phyloP scores from a whole-genome alignment of 2,329 filamentous ascomycete genomes.

The Xylaria sp. region DNA sequence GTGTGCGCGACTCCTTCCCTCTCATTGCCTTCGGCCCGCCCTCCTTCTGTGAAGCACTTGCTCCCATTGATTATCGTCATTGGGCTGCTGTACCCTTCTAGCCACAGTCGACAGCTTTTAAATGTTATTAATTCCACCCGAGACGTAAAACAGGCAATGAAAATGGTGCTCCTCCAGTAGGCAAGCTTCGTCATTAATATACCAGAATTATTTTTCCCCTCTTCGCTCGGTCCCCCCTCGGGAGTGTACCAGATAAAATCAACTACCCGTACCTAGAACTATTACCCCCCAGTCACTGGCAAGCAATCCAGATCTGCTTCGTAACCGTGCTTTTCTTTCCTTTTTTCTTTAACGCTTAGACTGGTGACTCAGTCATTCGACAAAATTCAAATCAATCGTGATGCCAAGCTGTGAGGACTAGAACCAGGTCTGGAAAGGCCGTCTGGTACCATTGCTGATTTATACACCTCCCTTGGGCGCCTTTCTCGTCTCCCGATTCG shows the following conservation, averaged over 20 bases:
- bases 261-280: slow-evolving; percentile 11
- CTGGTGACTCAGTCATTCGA: slow-evolving; percentile 23
- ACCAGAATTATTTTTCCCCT: slow-evolving; percentile 35
- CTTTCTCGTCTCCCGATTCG: slow-evolving; percentile 12
- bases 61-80: background rate
- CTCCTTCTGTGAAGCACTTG: background rate
- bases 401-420: slow-evolving; percentile 19
- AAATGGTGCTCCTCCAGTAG: slow-evolving; percentile 29
- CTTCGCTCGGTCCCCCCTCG: slow-evolving; percentile 9
- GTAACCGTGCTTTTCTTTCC: slow-evolving; percentile 23
- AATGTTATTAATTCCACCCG: slow-evolving; percentile 45
- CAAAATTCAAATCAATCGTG: slow-evolving; percentile 30
- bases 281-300: slow-evolving; percentile 11
- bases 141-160: slow-evolving; percentile 40
- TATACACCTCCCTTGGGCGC: slow-evolving; percentile 29
- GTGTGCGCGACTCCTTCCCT: slow-evolving; percentile 1
- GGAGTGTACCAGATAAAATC: slow-evolving; percentile 21
- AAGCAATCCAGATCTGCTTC: slow-evolving; percentile 38
- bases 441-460: slow-evolving; percentile 19
- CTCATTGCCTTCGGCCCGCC: background rate
- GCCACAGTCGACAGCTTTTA: slow-evolving; percentile 31
- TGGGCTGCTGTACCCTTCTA: background rate
- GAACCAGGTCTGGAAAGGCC: slow-evolving; percentile 1
- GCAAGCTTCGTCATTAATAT: slow-evolving; percentile 39
- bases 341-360: slow-evolving; percentile 25